These are phyloP conservation scores for Fusarium aywerte DNA, from an alignment of 2,329 filamentous ascomycete genomes.

Conservation along the genomic window DNA sequence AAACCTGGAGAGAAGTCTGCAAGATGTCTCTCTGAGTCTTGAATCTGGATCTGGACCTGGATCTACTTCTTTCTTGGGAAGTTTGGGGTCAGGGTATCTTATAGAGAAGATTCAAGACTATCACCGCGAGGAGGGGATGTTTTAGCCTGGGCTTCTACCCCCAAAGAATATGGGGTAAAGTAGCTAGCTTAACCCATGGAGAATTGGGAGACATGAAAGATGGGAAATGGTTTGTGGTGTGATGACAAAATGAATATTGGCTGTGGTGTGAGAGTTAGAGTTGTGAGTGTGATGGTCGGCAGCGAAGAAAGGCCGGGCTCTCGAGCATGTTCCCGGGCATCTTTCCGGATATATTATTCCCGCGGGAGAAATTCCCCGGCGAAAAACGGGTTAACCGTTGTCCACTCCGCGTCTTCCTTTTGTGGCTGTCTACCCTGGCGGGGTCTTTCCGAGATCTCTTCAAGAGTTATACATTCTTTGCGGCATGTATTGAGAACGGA, in stretches of 20 bases:
- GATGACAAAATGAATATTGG: not conserved
- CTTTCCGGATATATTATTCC: not conserved
- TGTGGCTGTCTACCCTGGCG: not conserved
- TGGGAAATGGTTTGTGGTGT: constrained; percentile 4
- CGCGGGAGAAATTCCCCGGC: not conserved
- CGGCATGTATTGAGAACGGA: not conserved
- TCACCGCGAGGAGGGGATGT: not conserved
- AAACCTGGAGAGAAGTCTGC: not conserved
- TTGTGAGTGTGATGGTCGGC: not conserved
- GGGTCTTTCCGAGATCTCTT: not conserved
- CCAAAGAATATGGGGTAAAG: constrained; percentile 22
- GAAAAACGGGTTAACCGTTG: not conserved
- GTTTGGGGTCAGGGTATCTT: constrained; percentile 16
- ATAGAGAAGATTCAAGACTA: not conserved
- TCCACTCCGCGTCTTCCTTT: not conserved
- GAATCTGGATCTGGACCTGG: not conserved
- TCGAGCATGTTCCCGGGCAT: not conserved
- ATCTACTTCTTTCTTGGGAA: constrained; percentile 15
- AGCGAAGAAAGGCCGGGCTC: not conserved
- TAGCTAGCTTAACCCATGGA: constrained; percentile 15
- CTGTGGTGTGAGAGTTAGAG: not conserved
- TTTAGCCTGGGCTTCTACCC: constrained; percentile 2
- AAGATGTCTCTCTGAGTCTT: constrained; percentile 1
- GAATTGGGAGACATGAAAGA: not conserved
- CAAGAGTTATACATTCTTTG: not conserved